Percentiles rank a stretch among this genome's conserved stretches.
Evolutionary conservation across 768 basidiomycete species (phyloP).

Genomic region (Tephrocybe rancida): DNA sequence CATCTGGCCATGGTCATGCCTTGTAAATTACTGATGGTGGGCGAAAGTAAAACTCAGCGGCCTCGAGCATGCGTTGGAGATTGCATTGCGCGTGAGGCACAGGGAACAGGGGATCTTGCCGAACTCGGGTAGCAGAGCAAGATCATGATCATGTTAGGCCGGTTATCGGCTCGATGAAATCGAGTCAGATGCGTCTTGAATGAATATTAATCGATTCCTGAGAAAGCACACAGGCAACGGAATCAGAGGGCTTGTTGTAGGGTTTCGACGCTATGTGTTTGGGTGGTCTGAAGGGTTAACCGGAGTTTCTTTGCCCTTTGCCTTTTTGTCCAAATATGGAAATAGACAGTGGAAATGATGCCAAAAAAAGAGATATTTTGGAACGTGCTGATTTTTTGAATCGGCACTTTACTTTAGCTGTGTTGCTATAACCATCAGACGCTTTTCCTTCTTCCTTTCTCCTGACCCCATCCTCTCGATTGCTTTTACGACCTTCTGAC

Average conservation of each 20-base stretch:
- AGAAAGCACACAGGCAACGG: neutral
- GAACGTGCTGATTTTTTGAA: constrained; percentile 18
- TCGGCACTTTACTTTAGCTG: constrained; percentile 18
- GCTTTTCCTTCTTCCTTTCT: constrained; percentile 7
- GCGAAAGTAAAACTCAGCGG: neutral
- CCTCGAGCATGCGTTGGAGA: constrained; percentile 1
- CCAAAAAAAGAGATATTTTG: constrained; percentile 1
- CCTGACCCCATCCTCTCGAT: constrained; percentile 13
- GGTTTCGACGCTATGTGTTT: neutral
- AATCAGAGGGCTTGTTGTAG: neutral
- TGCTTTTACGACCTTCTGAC: constrained; percentile 21
- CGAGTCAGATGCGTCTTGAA: constrained; percentile 18
- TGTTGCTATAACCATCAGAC: constrained; percentile 12
- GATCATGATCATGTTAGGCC: constrained; percentile 19
- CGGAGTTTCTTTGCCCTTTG: neutral
- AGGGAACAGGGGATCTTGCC: constrained; percentile 2
- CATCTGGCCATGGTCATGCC: neutral
- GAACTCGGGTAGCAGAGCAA: constrained; percentile 6
- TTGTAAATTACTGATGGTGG: neutral
- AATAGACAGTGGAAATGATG: constrained; percentile 8
- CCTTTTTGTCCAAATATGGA: neutral
- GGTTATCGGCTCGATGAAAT: constrained; percentile 21
- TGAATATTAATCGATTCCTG: neutral
- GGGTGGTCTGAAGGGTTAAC: neutral
- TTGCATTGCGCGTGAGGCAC: constrained; percentile 13